A percentile compares a stretch with the other conserved stretches of the same genome.
phyloP scores from a whole-genome alignment of 208 protist species.

The Trypanosomatidae sp. region DNA sequence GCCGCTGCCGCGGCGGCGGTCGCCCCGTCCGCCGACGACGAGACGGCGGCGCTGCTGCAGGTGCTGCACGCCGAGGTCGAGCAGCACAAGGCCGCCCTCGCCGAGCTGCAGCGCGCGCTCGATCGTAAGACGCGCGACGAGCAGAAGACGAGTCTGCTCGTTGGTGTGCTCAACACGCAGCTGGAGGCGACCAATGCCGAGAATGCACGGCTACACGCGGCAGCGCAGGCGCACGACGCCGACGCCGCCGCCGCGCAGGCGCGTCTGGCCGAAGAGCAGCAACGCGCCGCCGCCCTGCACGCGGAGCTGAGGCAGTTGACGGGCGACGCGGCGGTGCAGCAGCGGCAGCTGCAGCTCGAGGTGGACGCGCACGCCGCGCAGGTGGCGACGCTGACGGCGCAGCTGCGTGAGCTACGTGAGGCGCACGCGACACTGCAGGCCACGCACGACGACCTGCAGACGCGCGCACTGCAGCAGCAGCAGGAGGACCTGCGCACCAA shows the following conservation, averaged over 20 bases:
- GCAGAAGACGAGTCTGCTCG: constrained; percentile 69
- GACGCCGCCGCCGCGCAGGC: constrained; percentile 31
- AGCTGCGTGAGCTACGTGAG: constrained; percentile 10
- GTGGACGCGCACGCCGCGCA: constrained; percentile 55
- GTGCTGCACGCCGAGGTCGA: constrained; percentile 67
- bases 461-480: constrained; percentile 35
- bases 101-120: constrained; percentile 39
- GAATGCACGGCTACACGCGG: constrained; percentile 49
- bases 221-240: constrained; percentile 15
- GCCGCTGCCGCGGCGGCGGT: background rate
- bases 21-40: constrained; percentile 30
- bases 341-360: constrained; percentile 61
- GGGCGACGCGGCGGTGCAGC: constrained; percentile 36
- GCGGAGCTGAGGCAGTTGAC: constrained; percentile 27
- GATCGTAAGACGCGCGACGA: constrained; percentile 58
- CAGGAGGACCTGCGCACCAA: constrained; percentile 71
- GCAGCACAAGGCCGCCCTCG: constrained; percentile 49
- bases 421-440: constrained; percentile 14
- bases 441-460: constrained; percentile 19
- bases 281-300: constrained; percentile 9
- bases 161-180: constrained; percentile 77
- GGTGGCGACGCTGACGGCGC: constrained; percentile 40
- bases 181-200: constrained; percentile 68
- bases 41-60: constrained; percentile 61
- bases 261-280: constrained; percentile 33